phyloP scores from a whole-genome alignment of 148 eudicot species.

The Fagopyrum tataricum region DNA sequence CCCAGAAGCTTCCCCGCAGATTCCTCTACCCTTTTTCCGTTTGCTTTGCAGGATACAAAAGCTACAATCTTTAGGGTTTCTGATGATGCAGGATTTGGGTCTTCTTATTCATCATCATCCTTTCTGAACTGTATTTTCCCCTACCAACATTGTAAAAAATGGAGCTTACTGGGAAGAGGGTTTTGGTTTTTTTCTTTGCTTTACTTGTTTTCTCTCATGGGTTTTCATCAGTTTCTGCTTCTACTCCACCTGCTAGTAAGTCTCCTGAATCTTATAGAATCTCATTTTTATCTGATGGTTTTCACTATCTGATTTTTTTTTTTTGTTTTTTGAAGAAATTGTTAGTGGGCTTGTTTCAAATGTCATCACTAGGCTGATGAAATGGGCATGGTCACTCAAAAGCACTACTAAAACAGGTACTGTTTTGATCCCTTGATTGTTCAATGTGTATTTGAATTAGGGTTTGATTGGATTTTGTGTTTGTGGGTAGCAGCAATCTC shows the following conservation, averaged over 20 bases:
- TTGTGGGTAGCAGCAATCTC: constrained; percentile 45
- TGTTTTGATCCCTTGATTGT: not conserved
- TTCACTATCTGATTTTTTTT: constrained; percentile 12
- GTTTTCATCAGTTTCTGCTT: constrained; percentile 50
- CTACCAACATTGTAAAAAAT: constrained; percentile 3
- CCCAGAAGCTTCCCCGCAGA: not conserved
- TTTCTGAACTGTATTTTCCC: not conserved
- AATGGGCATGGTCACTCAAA: constrained; percentile 86
- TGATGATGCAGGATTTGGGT: constrained; percentile 11
- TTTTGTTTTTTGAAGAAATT: constrained; percentile 45
- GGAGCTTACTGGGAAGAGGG: constrained; percentile 13
- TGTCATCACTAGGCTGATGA: constrained; percentile 59
- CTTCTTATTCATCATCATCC: not conserved
- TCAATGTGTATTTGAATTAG: not conserved
- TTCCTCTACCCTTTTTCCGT: constrained; percentile 4
- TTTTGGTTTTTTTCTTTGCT: constrained; percentile 28
- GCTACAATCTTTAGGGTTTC: constrained; percentile 3
- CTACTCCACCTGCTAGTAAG: constrained; percentile 80
- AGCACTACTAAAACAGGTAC: constrained; percentile 78
- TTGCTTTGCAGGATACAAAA: constrained; percentile 7
- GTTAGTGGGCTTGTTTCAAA: constrained; percentile 71
- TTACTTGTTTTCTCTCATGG: constrained; percentile 40
- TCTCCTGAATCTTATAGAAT: constrained; percentile 6
- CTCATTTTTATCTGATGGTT: not conserved
- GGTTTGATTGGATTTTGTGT: not conserved